A percentile compares a stretch with the other conserved stretches of the same genome.
These are phyloP conservation scores for Bruguiera parviflora DNA, from an alignment of 345 rosid genomes.

Conservation along the genomic window DNA sequence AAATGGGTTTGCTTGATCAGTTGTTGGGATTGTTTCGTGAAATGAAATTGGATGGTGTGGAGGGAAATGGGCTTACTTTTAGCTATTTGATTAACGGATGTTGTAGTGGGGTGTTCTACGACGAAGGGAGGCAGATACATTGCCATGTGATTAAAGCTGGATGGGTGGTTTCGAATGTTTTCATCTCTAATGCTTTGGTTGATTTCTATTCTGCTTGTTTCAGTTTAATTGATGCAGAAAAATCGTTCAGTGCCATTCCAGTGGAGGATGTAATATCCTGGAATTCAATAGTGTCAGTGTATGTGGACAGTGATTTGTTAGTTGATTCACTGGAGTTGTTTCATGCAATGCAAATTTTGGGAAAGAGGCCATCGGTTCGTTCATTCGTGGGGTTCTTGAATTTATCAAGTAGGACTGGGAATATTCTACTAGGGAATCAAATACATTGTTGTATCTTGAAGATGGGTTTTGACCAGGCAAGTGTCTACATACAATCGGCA, in stretches of 20 bases:
- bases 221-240: slow-evolving; percentile 40
- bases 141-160: slow-evolving; percentile 56
- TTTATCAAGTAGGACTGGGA: slow-evolving; percentile 41
- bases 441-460: slow-evolving; percentile 61
- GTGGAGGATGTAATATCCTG: slow-evolving; percentile 62
- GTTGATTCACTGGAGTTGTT: slow-evolving; percentile 51
- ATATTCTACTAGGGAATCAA: slow-evolving; percentile 56
- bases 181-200: slow-evolving; percentile 63
- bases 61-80: slow-evolving; percentile 58
- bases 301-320: slow-evolving; percentile 33
- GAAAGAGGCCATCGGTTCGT: slow-evolving; percentile 58
- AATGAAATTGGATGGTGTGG: slow-evolving; percentile 48
- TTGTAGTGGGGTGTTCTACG: slow-evolving; percentile 34
- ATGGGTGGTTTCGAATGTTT: slow-evolving; percentile 44
- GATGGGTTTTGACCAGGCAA: slow-evolving; percentile 44
- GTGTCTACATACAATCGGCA: slow-evolving; percentile 61
- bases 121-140: slow-evolving; percentile 73
- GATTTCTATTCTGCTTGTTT: slow-evolving; percentile 70
- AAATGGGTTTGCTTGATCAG: slow-evolving; percentile 31
- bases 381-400: slow-evolving; percentile 59
- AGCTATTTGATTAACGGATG: slow-evolving; percentile 67
- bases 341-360: slow-evolving; percentile 64
- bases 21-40: slow-evolving; percentile 37
- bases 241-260: slow-evolving; percentile 44
- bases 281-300: slow-evolving; percentile 67